Percentiles rank a stretch among this genome's conserved stretches.
Conservation (phyloP, 345 rosid species). For the Eucalyptus pauciflora region DNA sequence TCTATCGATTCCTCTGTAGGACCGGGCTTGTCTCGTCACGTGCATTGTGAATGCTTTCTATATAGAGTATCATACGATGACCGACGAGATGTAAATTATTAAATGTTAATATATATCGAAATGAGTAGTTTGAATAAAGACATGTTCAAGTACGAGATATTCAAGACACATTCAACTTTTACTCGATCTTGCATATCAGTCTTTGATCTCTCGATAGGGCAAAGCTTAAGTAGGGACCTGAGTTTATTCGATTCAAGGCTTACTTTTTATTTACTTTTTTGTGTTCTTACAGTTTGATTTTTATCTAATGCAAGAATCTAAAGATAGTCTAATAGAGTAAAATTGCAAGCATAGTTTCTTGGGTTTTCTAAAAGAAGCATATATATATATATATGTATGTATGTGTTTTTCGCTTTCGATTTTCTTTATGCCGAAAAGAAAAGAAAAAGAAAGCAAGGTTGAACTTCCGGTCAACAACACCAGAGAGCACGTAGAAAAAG, state of each 20-base stretch:
- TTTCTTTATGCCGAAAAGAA: neutral
- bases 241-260: rapidly evolving
- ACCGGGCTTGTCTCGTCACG: rapidly evolving
- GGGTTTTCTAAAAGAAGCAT: too few species aligned
- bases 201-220: neutral
- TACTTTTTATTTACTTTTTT: neutral
- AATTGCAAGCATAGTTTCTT: neutral
- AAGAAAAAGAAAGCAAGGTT: neutral
- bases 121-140: rapidly evolving
- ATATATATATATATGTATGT: neutral
- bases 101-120: rapidly evolving
- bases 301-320: neutral
- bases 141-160: neutral
- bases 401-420: neutral
- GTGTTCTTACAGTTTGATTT: neutral
- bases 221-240: rapidly evolving
- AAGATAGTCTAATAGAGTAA: neutral
- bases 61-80: too few species aligned
- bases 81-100: rapidly evolving
- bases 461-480: neutral
- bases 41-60: rapidly evolving
- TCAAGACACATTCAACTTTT: rapidly evolving
- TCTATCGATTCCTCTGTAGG: neutral
- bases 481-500: neutral
- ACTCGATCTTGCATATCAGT: neutral